phyloP scores from a whole-genome alignment of 768 basidiomycete species.

The Suillus plorans region DNA sequence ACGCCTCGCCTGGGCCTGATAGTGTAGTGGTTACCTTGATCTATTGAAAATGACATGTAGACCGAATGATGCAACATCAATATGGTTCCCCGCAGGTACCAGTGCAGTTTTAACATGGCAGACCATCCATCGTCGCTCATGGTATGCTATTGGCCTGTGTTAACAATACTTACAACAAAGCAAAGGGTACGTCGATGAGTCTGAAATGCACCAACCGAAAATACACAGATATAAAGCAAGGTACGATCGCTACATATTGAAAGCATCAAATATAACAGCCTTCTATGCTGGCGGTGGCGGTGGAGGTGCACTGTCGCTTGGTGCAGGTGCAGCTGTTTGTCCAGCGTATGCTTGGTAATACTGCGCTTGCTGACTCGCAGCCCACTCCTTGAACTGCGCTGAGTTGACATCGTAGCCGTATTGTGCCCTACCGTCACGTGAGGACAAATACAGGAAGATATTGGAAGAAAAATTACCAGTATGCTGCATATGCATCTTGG shows the following conservation, averaged over 20 bases:
- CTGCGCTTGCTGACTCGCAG: constrained; percentile 60
- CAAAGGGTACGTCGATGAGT: background rate
- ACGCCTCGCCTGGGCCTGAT: background rate
- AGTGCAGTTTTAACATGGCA: background rate
- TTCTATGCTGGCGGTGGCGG: constrained; percentile 27
- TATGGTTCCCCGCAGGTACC: background rate
- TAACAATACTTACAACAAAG: background rate
- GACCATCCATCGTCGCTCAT: background rate
- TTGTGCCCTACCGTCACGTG: constrained; percentile 55
- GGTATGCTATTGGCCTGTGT: background rate
- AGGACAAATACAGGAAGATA: background rate
- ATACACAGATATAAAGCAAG: constrained; percentile 36
- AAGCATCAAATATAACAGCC: background rate
- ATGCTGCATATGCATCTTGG: constrained; percentile 55
- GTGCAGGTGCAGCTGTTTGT: constrained; percentile 33
- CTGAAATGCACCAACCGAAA: constrained; percentile 12
- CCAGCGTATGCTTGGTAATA: constrained; percentile 75
- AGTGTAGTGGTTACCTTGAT: background rate
- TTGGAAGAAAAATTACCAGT: constrained; percentile 46
- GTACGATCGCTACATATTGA: constrained; percentile 22
- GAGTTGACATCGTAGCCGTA: constrained; percentile 89
- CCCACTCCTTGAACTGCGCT: constrained; percentile 79
- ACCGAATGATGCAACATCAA: background rate
- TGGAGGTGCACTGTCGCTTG: constrained; percentile 23
- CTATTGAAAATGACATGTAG: background rate